Conservation (phyloP, 345 rosid species). For the Leavenworthia alabamica region DNA sequence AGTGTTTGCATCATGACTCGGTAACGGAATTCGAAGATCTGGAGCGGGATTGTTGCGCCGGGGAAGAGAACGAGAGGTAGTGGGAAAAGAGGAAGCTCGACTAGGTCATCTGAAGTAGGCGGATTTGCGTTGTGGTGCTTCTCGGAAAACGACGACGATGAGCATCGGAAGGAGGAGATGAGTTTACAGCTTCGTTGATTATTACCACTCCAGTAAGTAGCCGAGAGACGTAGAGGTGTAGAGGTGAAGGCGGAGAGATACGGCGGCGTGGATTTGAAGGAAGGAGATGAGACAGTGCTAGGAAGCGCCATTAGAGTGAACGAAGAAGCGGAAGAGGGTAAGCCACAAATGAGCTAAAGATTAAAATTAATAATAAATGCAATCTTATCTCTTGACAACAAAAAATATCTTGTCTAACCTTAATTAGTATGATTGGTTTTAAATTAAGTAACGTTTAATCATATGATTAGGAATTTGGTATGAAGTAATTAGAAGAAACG, state of each 20-base stretch:
- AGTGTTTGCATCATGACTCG: slow-evolving; percentile 98
- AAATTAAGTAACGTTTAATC: too few species aligned
- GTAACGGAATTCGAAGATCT: slow-evolving; percentile 96
- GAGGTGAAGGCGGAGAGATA: slow-evolving; percentile 19
- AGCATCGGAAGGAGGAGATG: slow-evolving; percentile 25
- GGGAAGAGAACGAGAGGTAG: slow-evolving; percentile 90
- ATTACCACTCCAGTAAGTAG: background rate
- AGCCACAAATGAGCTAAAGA: background rate
- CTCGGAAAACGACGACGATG: slow-evolving; percentile 29
- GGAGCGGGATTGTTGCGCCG: slow-evolving; percentile 87
- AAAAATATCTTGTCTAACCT: background rate
- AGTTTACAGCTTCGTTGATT: slow-evolving; percentile 22
- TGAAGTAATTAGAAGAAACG: background rate
- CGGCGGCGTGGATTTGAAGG: slow-evolving; percentile 23
- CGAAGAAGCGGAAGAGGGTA: background rate
- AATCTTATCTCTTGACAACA: background rate
- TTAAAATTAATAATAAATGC: background rate
- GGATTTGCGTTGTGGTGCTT: slow-evolving; percentile 34
- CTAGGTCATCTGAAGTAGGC: slow-evolving; percentile 51
- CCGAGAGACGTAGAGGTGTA: background rate
- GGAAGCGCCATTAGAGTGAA: slow-evolving; percentile 57
- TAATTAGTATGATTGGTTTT: too few species aligned
- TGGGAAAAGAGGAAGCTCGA: slow-evolving; percentile 89
- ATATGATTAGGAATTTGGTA: background rate
- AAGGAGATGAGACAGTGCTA: slow-evolving; percentile 41